These are phyloP conservation scores for Exophiala calicioides DNA, from an alignment of 2,329 filamentous ascomycete species.

Conservation along the genomic window DNA sequence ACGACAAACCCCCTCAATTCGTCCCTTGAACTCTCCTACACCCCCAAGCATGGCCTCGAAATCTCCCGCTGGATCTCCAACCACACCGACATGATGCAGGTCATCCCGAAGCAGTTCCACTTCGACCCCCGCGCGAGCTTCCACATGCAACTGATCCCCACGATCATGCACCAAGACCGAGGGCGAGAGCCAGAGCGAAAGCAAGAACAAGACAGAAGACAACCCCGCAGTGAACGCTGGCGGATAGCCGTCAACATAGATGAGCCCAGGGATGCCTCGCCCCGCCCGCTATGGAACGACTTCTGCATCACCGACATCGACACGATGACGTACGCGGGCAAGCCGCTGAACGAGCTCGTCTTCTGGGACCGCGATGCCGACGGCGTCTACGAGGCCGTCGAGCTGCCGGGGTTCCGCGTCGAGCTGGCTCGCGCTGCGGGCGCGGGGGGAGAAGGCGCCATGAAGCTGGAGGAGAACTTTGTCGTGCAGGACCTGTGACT, in stretches of 20 bases:
- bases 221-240: constrained; percentile 39
- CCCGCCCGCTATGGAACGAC: constrained; percentile 33
- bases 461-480: too few species aligned
- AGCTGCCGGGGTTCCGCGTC: constrained; percentile 38
- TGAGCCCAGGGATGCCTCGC: constrained; percentile 7
- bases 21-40: constrained; percentile 24
- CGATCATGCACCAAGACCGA: constrained; percentile 21
- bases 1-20: constrained; percentile 21
- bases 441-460: background rate
- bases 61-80: constrained; percentile 26
- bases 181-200: background rate
- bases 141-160: constrained; percentile 25
- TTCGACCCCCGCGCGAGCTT: background rate
- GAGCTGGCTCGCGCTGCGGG: background rate
- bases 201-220: too few species aligned
- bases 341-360: constrained; percentile 38
- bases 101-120: constrained; percentile 1
- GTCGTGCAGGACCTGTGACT: constrained; percentile 7
- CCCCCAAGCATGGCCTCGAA: constrained; percentile 25
- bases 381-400: constrained; percentile 28
- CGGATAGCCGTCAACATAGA: constrained; percentile 31
- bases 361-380: constrained; percentile 37
- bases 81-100: constrained; percentile 21
- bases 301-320: constrained; percentile 41
- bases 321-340: constrained; percentile 35